Conservation (phyloP, 805 yeast species). For the Wickerhamiella cacticola region DNA sequence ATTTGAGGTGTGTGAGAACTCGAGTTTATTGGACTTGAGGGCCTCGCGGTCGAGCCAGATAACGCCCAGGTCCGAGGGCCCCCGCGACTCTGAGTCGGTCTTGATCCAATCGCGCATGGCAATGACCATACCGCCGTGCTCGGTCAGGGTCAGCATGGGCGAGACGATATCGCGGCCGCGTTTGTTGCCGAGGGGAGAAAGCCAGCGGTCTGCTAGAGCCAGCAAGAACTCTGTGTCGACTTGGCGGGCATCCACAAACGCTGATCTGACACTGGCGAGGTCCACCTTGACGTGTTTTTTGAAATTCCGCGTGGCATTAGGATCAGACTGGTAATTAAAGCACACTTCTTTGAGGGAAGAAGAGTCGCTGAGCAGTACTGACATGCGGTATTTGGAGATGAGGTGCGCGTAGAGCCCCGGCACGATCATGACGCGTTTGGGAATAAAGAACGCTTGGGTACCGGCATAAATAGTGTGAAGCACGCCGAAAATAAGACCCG, state of each 20-base stretch:
- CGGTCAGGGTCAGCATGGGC: conserved; percentile 79
- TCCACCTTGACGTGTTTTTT: conserved; percentile 65
- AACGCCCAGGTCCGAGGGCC: conserved; percentile 42
- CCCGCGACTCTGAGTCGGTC: conserved; percentile 34
- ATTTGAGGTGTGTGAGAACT: conserved; percentile 50
- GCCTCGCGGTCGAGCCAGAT: conserved; percentile 56
- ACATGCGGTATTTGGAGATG: conserved; percentile 56
- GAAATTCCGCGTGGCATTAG: conserved; percentile 69
- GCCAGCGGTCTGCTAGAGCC: conserved; percentile 77
- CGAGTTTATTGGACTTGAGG: conserved; percentile 57
- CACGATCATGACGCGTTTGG: conserved; percentile 55
- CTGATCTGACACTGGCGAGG: conserved; percentile 73
- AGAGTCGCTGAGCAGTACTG: conserved; percentile 73
- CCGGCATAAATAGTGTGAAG: conserved; percentile 78
- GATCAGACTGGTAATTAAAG: conserved; percentile 83
- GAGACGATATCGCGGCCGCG: conserved; percentile 66
- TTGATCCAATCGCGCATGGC: conserved; percentile 80
- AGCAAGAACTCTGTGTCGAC: conserved; percentile 91
- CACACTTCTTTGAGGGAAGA: conserved; percentile 81
- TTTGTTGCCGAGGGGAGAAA: conserved; percentile 77
- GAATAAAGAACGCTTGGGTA: conserved; percentile 66
- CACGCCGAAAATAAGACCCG: conserved; percentile 75
- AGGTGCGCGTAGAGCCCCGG: conserved; percentile 83
- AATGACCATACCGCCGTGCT: conserved; percentile 92
- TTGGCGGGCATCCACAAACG: conserved; percentile 73